phyloP scores from a whole-genome alignment of 2,329 filamentous ascomycete species.

The Exserohilum rostratum region DNA sequence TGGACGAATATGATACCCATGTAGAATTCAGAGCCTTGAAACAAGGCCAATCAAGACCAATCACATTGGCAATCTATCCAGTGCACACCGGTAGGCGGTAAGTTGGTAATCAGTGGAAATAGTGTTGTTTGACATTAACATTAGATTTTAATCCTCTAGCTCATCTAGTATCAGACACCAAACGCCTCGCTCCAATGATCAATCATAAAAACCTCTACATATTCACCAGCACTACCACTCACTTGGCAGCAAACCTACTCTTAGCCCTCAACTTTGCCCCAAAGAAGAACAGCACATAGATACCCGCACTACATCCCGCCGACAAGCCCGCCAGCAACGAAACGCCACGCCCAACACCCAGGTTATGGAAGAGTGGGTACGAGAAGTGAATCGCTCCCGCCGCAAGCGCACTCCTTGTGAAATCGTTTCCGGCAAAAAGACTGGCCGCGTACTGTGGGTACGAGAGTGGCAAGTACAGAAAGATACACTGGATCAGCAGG shows the following conservation, averaged over 20 bases:
- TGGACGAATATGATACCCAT: conserved; percentile 3
- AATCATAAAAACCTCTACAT: background rate
- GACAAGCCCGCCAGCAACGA: conserved; percentile 53
- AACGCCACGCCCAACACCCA: conserved; percentile 64
- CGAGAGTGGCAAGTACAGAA: conserved; percentile 68
- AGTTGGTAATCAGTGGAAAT: too few species aligned
- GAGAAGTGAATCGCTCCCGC: conserved; percentile 66
- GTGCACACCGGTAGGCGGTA: too few species aligned
- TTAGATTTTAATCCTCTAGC: background rate
- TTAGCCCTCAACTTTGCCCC: conserved; percentile 38
- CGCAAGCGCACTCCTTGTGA: conserved; percentile 62
- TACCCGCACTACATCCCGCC: conserved; percentile 56
- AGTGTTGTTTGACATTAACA: background rate
- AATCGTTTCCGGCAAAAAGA: conserved; percentile 69
- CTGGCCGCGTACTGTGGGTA: conserved; percentile 57
- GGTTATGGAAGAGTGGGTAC: conserved; percentile 63
- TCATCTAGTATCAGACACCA: background rate
- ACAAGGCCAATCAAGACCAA: background rate
- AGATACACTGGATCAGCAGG: conserved; percentile 56
- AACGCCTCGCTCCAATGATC: background rate
- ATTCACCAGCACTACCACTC: background rate
- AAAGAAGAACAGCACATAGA: conserved; percentile 63
- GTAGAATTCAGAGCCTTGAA: background rate
- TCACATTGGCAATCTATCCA: background rate
- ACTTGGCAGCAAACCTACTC: conserved; percentile 43